phyloP scores from a whole-genome alignment of 192 early-diverging fungal genomes.

The Podila verticillata region DNA sequence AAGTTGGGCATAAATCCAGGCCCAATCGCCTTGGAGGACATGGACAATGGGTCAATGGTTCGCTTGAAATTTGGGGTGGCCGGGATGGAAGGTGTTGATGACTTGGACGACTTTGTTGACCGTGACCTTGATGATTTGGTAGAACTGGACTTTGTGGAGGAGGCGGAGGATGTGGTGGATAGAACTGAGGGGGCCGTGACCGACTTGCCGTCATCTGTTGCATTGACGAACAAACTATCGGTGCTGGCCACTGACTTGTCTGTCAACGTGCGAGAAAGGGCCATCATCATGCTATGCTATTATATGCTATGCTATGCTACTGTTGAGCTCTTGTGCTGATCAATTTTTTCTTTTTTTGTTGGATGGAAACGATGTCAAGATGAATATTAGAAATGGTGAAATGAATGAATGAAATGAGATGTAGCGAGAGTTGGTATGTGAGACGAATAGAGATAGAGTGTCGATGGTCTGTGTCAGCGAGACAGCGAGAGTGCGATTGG shows the following conservation, averaged over 20 bases:
- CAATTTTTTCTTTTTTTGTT: no score
- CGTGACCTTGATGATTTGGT: slow-evolving; percentile 18
- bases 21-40: slow-evolving; percentile 23
- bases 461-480: no score
- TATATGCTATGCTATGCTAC: background rate
- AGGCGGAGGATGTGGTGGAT: slow-evolving; percentile 9
- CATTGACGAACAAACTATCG: slow-evolving; percentile 27
- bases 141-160: slow-evolving; percentile 20
- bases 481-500: no score
- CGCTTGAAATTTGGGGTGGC: slow-evolving; percentile 19
- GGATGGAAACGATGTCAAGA: no score
- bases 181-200: slow-evolving; percentile 5
- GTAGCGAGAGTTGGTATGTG: no score
- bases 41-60: slow-evolving; percentile 19
- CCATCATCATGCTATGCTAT: background rate
- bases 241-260: slow-evolving; percentile 11
- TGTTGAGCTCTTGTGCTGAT: background rate
- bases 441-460: no score
- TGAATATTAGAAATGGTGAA: no score
- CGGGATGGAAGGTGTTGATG: slow-evolving; percentile 9
- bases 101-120: slow-evolving; percentile 27
- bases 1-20: slow-evolving; percentile 28
- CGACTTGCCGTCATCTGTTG: slow-evolving; percentile 23
- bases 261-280: slow-evolving; percentile 9
- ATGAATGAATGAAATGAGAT: no score